phyloP scores from a whole-genome alignment of 106 monocot species.

The Vanilla planifolia region DNA sequence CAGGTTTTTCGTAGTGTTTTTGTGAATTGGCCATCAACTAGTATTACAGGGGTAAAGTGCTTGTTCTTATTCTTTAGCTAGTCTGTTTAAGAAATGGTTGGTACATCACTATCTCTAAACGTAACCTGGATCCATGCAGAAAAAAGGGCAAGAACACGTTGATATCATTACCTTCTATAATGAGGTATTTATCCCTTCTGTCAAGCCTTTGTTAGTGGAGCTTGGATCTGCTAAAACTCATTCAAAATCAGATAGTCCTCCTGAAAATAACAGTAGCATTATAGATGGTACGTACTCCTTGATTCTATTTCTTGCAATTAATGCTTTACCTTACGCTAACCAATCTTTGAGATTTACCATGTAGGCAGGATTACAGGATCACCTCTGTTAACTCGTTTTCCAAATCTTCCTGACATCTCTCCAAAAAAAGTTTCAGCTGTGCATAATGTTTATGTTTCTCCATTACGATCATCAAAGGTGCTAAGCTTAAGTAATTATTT shows the following conservation, averaged over 20 bases:
- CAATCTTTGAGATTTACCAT: background rate
- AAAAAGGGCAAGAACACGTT: slow-evolving; percentile 76
- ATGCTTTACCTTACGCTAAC: background rate
- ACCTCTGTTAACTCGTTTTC: slow-evolving; percentile 72
- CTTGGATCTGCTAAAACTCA: slow-evolving; percentile 35
- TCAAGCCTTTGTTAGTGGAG: slow-evolving; percentile 89
- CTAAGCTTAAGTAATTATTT: background rate
- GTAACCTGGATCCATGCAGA: slow-evolving; percentile 36
- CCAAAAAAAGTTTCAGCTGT: slow-evolving; percentile 95
- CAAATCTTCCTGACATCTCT: slow-evolving; percentile 95
- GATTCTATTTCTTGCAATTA: background rate
- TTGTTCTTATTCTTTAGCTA: slow-evolving; percentile 4
- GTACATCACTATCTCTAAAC: too few relatives aligned
- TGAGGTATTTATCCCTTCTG: slow-evolving; percentile 81
- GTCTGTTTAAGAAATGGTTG: background rate
- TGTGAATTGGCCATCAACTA: slow-evolving; percentile 62
- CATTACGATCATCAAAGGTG: slow-evolving; percentile 77
- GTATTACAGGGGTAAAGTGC: slow-evolving; percentile 55
- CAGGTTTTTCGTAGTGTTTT: slow-evolving; percentile 95
- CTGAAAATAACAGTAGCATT: slow-evolving; percentile 42
- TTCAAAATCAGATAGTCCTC: slow-evolving; percentile 25
- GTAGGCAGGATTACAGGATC: slow-evolving; percentile 72
- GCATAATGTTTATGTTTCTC: slow-evolving; percentile 96
- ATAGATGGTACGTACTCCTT: slow-evolving; percentile 35
- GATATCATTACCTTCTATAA: slow-evolving; percentile 98